Percentiles rank a stretch among this genome's conserved stretches.
phyloP scores from a whole-genome alignment of 2,329 filamentous ascomycete genomes.

The Pseudogymnoascus sp. region DNA sequence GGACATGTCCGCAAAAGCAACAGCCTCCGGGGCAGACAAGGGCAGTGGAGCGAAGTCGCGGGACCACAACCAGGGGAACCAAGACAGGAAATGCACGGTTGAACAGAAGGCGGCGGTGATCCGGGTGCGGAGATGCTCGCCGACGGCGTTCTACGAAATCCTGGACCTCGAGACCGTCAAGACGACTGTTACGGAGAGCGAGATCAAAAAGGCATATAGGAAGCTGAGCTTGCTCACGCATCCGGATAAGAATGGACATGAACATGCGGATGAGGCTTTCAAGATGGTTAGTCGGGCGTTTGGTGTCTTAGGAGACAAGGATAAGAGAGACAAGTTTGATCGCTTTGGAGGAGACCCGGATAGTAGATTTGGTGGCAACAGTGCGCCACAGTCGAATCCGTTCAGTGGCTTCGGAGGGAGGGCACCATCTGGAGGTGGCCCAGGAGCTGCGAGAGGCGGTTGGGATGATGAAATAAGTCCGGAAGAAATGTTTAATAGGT shows the following conservation, averaged over 20 bases:
- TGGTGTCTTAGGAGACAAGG: constrained; percentile 82
- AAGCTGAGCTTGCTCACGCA: constrained; percentile 92
- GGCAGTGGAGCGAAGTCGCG: constrained; percentile 32
- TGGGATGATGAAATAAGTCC: constrained; percentile 92
- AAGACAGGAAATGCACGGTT: constrained; percentile 66
- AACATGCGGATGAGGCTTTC: constrained; percentile 93
- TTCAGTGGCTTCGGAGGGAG: constrained; percentile 56
- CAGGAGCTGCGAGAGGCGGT: constrained; percentile 42
- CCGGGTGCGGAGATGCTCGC: constrained; percentile 73
- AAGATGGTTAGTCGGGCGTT: constrained; percentile 96
- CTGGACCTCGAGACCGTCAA: constrained; percentile 62
- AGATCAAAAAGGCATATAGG: constrained; percentile 97
- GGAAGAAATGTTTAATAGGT: constrained; percentile 93
- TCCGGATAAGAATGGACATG: constrained; percentile 97
- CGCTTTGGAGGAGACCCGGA: constrained; percentile 88
- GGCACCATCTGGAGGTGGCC: constrained; percentile 23
- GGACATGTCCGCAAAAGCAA: constrained; percentile 24
- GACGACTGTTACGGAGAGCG: constrained; percentile 62
- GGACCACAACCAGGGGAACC: constrained; percentile 50
- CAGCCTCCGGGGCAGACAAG: constrained; percentile 36
- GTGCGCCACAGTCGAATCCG: constrained; percentile 52
- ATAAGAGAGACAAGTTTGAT: constrained; percentile 87
- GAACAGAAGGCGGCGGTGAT: constrained; percentile 90
- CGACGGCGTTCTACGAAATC: constrained; percentile 95
- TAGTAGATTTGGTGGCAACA: constrained; percentile 60